Evolutionary conservation across 164 flowering plant genomes (phyloP).

Genomic region (Vitis rotundifolia): DNA sequence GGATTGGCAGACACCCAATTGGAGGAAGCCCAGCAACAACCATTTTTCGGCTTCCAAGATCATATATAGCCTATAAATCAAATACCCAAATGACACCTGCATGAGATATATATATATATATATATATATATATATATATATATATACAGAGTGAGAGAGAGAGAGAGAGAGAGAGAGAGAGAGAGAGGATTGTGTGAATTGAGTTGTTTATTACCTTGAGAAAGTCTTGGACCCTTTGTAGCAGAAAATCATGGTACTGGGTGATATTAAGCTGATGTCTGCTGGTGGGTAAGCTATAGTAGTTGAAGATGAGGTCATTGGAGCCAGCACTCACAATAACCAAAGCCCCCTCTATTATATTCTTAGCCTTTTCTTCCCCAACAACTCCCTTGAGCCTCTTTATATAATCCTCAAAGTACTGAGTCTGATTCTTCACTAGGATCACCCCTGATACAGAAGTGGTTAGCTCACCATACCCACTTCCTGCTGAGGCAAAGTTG

Average conservation of each 20-base stretch:
- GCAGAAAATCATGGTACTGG: constrained; percentile 34
- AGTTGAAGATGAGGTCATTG: constrained; percentile 30
- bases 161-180: too few relatives aligned
- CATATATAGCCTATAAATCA: constrained; percentile 23
- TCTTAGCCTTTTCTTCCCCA: constrained; percentile 6
- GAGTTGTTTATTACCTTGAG: constrained; percentile 32
- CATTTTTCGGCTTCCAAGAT: constrained; percentile 41
- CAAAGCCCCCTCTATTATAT: constrained; percentile 24
- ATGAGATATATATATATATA: too few relatives aligned
- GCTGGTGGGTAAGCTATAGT: constrained; percentile 21
- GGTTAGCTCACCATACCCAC: constrained; percentile 29
- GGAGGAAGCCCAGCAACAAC: too few relatives aligned
- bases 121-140: too few relatives aligned
- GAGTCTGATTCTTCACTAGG: constrained; percentile 9
- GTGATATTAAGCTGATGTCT: constrained; percentile 9
- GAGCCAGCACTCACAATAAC: constrained; percentile 29
- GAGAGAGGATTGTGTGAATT: too few relatives aligned
- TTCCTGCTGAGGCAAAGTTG: constrained; percentile 44
- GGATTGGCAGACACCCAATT: constrained; percentile 39
- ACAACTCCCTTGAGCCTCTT: constrained; percentile 8
- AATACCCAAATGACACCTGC: background rate
- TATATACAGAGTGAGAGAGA: too few relatives aligned
- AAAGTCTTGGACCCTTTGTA: constrained; percentile 14
- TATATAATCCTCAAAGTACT: constrained; percentile 11
- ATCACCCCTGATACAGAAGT: background rate